These are phyloP conservation scores for Trametes elegans DNA, from an alignment of 768 basidiomycete species.

Conservation along the genomic window DNA sequence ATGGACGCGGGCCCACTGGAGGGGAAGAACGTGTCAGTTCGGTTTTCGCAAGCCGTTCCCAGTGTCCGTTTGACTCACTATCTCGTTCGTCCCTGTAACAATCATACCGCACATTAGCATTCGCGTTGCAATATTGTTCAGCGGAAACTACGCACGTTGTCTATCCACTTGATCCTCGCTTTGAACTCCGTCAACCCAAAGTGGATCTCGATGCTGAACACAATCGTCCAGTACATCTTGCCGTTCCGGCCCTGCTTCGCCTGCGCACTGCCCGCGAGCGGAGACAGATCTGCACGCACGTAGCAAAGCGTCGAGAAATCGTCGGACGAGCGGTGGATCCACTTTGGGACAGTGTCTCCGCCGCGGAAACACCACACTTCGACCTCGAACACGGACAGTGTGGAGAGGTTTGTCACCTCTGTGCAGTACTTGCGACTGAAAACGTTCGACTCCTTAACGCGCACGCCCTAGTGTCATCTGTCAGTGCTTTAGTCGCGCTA, in stretches of 20 bases:
- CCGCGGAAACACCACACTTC: slow-evolving; percentile 85
- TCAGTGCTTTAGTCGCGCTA: neutral
- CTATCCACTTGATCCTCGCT: slow-evolving; percentile 80
- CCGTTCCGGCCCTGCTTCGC: slow-evolving; percentile 62
- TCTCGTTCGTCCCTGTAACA: slow-evolving; percentile 57
- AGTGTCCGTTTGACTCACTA: slow-evolving; percentile 72
- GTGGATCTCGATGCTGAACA: slow-evolving; percentile 82
- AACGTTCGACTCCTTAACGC: slow-evolving; percentile 79
- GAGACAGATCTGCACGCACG: slow-evolving; percentile 75
- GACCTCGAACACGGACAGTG: slow-evolving; percentile 78
- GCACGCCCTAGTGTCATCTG: slow-evolving; percentile 47
- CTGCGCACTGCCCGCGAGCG: slow-evolving; percentile 67
- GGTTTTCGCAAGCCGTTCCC: too few relatives aligned
- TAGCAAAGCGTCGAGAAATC: slow-evolving; percentile 76
- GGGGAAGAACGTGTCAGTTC: too few relatives aligned
- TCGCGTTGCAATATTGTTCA: neutral
- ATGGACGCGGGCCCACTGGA: slow-evolving; percentile 77
- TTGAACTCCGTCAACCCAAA: slow-evolving; percentile 82
- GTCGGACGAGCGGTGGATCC: slow-evolving; percentile 65
- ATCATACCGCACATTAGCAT: too few relatives aligned
- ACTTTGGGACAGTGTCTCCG: slow-evolving; percentile 66
- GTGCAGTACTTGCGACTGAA: slow-evolving; percentile 83
- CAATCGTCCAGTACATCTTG: slow-evolving; percentile 79
- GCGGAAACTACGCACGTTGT: slow-evolving; percentile 52
- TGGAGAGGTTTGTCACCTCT: slow-evolving; percentile 71